Percentiles rank a stretch among this genome's conserved stretches.
phyloP scores from a whole-genome alignment of 1,284 basidiomycete genomes.

The Xanthoconium separans region DNA sequence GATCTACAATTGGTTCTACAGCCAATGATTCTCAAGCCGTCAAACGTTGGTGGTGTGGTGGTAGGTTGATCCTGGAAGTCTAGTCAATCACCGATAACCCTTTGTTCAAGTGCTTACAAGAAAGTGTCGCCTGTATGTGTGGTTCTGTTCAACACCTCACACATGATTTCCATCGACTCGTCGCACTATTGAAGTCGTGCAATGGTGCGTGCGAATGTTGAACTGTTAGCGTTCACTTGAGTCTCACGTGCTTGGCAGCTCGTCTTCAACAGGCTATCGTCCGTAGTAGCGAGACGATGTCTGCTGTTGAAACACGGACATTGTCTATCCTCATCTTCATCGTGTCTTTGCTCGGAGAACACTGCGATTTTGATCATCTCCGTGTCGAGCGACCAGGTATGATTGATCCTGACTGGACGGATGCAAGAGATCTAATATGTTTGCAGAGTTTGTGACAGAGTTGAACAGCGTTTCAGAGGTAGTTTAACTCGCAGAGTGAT shows the following conservation, averaged over 20 bases:
- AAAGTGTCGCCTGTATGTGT: slow-evolving; percentile 90
- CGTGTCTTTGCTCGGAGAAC: slow-evolving; percentile 80
- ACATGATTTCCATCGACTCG: slow-evolving; percentile 75
- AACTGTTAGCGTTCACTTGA: not conserved
- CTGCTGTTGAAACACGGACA: slow-evolving; percentile 39
- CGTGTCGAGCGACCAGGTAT: slow-evolving; percentile 58
- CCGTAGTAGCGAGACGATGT: slow-evolving; percentile 34
- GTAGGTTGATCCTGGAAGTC: slow-evolving; percentile 38
- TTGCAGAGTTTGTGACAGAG: slow-evolving; percentile 51
- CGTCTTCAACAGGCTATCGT: slow-evolving; percentile 58
- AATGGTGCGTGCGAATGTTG: slow-evolving; percentile 53
- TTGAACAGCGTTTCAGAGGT: slow-evolving; percentile 64
- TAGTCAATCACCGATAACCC: not conserved
- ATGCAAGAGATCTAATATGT: not conserved
- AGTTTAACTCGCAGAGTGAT: slow-evolving; percentile 1
- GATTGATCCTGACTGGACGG: slow-evolving; percentile 2
- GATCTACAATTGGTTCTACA: slow-evolving; percentile 80
- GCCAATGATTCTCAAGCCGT: slow-evolving; percentile 85
- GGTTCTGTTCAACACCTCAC: slow-evolving; percentile 83
- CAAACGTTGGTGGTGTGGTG: slow-evolving; percentile 59
- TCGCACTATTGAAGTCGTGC: slow-evolving; percentile 80
- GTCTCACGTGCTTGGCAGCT: slow-evolving; percentile 30
- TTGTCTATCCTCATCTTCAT: slow-evolving; percentile 76
- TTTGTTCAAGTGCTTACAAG: slow-evolving; percentile 71
- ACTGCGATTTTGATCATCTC: slow-evolving; percentile 84